These are phyloP conservation scores for Akanthomyces uredinophilus DNA, from an alignment of 2,329 filamentous ascomycete genomes.

Conservation along the genomic window DNA sequence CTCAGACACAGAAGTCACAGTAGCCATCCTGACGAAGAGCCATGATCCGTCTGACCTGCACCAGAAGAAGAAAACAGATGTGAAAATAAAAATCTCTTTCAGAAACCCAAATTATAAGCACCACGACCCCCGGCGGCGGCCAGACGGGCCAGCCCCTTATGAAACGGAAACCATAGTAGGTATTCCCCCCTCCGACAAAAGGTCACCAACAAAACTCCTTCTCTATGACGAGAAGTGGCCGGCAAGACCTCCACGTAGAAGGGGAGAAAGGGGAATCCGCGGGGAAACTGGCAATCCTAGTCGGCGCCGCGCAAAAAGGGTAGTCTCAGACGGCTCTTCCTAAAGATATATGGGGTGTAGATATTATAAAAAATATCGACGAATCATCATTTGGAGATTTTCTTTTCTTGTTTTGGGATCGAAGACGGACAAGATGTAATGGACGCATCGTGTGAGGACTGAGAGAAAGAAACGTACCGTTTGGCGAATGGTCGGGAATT, in stretches of 20 bases:
- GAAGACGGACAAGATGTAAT: not conserved
- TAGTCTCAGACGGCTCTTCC: conserved; percentile 45
- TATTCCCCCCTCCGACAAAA: not conserved
- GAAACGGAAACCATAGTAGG: conserved; percentile 7
- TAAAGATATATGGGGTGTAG: conserved; percentile 35
- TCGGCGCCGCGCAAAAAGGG: conserved; percentile 3
- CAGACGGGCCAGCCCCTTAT: conserved; percentile 24
- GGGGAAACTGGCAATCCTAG: conserved; percentile 15
- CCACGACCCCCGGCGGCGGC: conserved; percentile 33
- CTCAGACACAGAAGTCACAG: not conserved
- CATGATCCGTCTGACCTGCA: not conserved
- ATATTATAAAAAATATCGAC: conserved; percentile 21
- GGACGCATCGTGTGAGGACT: not conserved
- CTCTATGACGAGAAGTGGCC: conserved; percentile 13
- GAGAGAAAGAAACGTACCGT: conserved; percentile 10
- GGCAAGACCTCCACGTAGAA: not conserved
- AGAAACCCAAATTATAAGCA: conserved; percentile 45
- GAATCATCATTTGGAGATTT: conserved; percentile 36
- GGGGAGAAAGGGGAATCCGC: conserved; percentile 1
- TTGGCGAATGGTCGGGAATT: conserved; percentile 5
- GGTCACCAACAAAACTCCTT: conserved; percentile 5
- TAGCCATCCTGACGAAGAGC: not conserved
- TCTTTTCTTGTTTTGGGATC: not conserved
- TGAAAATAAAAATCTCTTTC: conserved; percentile 28
- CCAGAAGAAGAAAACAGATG: not conserved